Evolutionary conservation across 495 filamentous ascomycete species (phyloP).

Genomic region (Chaetomium tenue): DNA sequence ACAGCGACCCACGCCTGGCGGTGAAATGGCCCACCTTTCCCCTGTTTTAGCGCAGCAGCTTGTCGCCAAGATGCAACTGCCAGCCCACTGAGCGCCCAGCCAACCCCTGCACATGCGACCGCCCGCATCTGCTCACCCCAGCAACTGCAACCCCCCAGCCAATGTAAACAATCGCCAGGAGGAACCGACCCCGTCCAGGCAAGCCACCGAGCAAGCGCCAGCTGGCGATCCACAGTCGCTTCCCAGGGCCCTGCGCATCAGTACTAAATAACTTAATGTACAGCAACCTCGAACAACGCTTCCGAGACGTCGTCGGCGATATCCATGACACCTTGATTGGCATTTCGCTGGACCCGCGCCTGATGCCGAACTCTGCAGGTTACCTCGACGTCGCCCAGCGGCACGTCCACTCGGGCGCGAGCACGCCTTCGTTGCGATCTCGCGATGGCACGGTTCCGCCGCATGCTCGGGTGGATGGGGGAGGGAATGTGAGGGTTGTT

Average conservation of each 20-base stretch:
- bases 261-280: slow-evolving; percentile 34
- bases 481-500: slow-evolving; percentile 91
- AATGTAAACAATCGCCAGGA: slow-evolving; percentile 27
- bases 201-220: slow-evolving; percentile 6
- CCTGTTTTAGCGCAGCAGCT: slow-evolving; percentile 16
- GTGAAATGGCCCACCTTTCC: not conserved
- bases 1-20: not conserved
- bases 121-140: slow-evolving; percentile 25
- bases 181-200: not conserved
- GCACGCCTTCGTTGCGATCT: slow-evolving; percentile 69
- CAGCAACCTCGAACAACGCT: slow-evolving; percentile 38
- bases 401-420: slow-evolving; percentile 57
- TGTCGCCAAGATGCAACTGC: slow-evolving; percentile 8
- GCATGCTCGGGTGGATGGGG: slow-evolving; percentile 53
- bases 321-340: slow-evolving; percentile 47
- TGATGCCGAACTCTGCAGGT: slow-evolving; percentile 46
- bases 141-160: slow-evolving; percentile 29
- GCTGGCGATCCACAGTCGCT: slow-evolving; percentile 6
- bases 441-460: slow-evolving; percentile 59
- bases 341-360: slow-evolving; percentile 46
- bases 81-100: too few species aligned
- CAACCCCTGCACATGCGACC: not conserved
- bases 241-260: not conserved
- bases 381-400: slow-evolving; percentile 19
- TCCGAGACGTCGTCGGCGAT: slow-evolving; percentile 39